Evolutionary conservation across 306 rosid genomes (phyloP), one percentile per base, ranked within the genome.

Genomic region (Albizia julibrissin): DNA sequence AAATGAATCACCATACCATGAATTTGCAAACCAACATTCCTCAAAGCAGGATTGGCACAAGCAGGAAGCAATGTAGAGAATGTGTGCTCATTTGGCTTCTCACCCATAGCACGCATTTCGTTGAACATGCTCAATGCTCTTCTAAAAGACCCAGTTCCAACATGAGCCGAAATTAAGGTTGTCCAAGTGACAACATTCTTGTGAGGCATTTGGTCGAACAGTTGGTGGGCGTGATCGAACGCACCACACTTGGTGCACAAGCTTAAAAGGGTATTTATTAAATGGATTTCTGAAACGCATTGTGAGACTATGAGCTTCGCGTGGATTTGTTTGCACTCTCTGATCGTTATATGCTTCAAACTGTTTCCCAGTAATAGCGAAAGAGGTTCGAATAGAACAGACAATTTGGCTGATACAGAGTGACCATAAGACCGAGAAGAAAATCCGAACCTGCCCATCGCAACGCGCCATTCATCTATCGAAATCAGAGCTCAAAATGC

Each of bases 151-250:
- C 89, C 87, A 76, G 15, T 31, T 54, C 81, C 84, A 50, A 89
- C 82, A 71, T 89, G 81, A 4, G 87, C 77, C 0, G 92, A 85
- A 78, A 89, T 85, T 50, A 89, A 83, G 79, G 89, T 82, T 67
- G 90, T 89, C 90, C 92, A 89, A 0, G 92, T 70, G 71, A 89
- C 90, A 76, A 87, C 86, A 44, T 89, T 89, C 82, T 69, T 83
- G 26, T 22, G 81, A 76, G 90, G 83, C 89, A 89, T 87, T 85
- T 81, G 64, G 58, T 85, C 86, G 83, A 89, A 85, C 84, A 87
- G 47, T 10, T 29, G 67, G 80, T 79, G 89, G 33, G 92, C 90
- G 62, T 85, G 74, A 59, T 44, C 56, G 40, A 89, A 83, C 71
- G 82, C 74, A 0, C 83, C 77, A 37, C 73, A 70, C 72, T 87